phyloP scores from a whole-genome alignment of 495 filamentous ascomycete species.

The Xylaria bambusicola region DNA sequence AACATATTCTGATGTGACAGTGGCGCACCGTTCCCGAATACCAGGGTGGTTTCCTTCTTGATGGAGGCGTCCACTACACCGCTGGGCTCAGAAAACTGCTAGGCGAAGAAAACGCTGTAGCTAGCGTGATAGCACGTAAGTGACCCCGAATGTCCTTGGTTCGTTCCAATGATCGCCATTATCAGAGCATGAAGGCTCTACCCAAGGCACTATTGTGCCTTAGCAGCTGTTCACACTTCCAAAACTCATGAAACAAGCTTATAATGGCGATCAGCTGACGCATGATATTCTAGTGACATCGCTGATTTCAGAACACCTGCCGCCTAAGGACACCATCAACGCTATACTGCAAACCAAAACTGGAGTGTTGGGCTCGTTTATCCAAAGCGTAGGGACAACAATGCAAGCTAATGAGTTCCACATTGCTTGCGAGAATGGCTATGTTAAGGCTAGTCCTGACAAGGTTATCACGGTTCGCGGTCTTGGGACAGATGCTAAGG shows the following conservation, averaged over 20 bases:
- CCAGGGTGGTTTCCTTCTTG: slow-evolving; percentile 77
- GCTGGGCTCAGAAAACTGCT: slow-evolving; percentile 65
- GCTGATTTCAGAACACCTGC: slow-evolving; percentile 61
- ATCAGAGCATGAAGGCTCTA: background rate
- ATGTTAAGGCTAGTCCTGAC: slow-evolving; percentile 43
- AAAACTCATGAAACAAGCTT: background rate
- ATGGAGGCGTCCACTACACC: slow-evolving; percentile 74
- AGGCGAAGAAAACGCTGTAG: slow-evolving; percentile 51
- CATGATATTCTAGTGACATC: slow-evolving; percentile 40
- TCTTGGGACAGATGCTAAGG: slow-evolving; percentile 41
- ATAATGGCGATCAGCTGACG: background rate
- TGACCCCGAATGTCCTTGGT: background rate
- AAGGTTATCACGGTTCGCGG: slow-evolving; percentile 46
- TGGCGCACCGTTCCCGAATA: slow-evolving; percentile 74
- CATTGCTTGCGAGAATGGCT: slow-evolving; percentile 56
- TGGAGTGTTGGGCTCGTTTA: slow-evolving; percentile 64
- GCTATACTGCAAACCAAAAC: slow-evolving; percentile 60
- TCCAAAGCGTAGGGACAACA: slow-evolving; percentile 64
- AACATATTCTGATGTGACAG: too few species aligned
- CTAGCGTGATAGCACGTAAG: slow-evolving; percentile 52
- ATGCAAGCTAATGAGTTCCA: slow-evolving; percentile 51
- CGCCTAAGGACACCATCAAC: slow-evolving; percentile 74
- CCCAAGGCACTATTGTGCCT: background rate
- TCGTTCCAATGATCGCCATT: background rate
- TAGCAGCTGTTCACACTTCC: background rate